Evolutionary conservation across 345 rosid genomes (phyloP).

Genomic region (Syzygium jambos): DNA sequence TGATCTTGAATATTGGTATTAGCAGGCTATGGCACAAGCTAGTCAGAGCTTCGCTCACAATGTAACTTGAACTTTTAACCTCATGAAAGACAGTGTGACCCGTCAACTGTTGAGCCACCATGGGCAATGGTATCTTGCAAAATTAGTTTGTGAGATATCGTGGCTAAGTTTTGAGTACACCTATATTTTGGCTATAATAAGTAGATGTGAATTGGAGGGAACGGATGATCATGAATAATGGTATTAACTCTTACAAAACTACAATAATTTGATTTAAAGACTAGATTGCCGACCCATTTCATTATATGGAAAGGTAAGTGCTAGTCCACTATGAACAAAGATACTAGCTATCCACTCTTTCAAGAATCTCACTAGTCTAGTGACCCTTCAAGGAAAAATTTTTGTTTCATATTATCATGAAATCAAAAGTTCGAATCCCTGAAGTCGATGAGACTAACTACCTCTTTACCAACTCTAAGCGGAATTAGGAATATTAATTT

Average conservation of each 20-base stretch:
- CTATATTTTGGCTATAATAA: background rate
- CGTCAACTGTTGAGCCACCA: accelerated
- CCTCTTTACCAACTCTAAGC: background rate
- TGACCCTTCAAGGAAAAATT: background rate
- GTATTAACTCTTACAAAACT: background rate
- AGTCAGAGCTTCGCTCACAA: background rate
- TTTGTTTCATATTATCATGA: background rate
- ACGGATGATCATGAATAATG: background rate
- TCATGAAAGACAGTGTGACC: background rate
- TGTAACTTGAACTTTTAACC: background rate
- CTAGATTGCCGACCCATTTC: background rate
- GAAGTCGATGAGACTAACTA: background rate
- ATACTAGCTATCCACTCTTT: background rate
- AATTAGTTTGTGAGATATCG: background rate
- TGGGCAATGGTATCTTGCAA: accelerated
- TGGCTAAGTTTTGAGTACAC: background rate
- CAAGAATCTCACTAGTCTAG: background rate
- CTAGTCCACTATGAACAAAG: background rate
- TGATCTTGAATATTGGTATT: background rate
- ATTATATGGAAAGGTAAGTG: background rate
- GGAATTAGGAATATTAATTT: background rate
- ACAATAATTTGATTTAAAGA: background rate
- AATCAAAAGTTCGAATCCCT: background rate
- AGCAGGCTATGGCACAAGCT: background rate
- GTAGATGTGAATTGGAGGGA: background rate